phyloP scores from a whole-genome alignment of 75 land plant species.

The Sequoia sempervirens region DNA sequence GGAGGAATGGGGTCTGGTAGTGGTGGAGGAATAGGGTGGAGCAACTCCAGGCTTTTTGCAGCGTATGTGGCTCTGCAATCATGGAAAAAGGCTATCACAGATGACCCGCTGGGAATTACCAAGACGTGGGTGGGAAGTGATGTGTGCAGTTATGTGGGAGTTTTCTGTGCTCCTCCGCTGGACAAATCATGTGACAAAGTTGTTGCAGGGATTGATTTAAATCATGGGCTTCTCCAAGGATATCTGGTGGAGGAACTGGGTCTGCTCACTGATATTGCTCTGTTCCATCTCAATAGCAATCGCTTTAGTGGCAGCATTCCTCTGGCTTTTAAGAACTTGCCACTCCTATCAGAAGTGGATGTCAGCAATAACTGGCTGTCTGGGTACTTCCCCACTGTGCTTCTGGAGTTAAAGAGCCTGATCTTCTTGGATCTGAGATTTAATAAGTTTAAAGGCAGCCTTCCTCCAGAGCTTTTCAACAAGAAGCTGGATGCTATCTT shows the following conservation, averaged over 20 bases:
- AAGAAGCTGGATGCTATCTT: slow-evolving; percentile 76
- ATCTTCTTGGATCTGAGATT: slow-evolving; percentile 71
- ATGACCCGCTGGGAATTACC: slow-evolving; percentile 58
- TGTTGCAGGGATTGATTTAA: slow-evolving; percentile 81
- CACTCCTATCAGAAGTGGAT: slow-evolving; percentile 62
- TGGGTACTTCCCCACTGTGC: slow-evolving; percentile 59
- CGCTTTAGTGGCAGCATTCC: slow-evolving; percentile 70
- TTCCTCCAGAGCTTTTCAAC: slow-evolving; percentile 63
- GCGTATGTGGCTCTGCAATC: slow-evolving; percentile 78
- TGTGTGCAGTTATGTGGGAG: slow-evolving; percentile 76
- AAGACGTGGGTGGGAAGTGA: slow-evolving; percentile 66
- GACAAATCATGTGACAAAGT: slow-evolving; percentile 31
- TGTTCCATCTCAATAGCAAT: slow-evolving; percentile 82
- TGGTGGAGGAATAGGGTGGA: background rate
- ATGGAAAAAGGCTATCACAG: slow-evolving; percentile 76
- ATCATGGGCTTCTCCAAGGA: slow-evolving; percentile 55
- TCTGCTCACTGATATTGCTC: slow-evolving; percentile 44
- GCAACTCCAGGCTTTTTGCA: slow-evolving; percentile 7
- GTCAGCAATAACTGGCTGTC: slow-evolving; percentile 80
- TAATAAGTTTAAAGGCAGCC: slow-evolving; percentile 57
- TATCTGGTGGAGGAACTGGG: slow-evolving; percentile 63
- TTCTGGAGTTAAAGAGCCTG: slow-evolving; percentile 52
- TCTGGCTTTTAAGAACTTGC: slow-evolving; percentile 33
- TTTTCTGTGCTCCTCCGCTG: slow-evolving; percentile 58
- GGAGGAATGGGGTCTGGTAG: slow-evolving; percentile 16